Conservation (phyloP, 768 basidiomycete species). For the Tylopilus plumbeoviolaceoides region DNA sequence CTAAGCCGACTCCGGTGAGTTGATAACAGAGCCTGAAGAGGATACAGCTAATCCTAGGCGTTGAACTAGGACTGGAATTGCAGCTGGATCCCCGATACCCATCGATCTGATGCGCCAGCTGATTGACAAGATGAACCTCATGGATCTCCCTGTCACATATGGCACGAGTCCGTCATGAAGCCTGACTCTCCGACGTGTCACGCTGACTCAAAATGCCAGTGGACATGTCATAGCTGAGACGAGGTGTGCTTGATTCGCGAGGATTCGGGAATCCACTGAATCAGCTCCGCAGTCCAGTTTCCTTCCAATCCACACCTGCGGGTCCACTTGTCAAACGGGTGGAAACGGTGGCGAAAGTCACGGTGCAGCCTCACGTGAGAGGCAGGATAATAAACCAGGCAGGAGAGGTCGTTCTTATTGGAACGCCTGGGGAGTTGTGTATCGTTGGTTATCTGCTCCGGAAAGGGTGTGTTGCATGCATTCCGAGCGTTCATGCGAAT, state of each 20-base stretch:
- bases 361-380: constrained; percentile 66
- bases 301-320: constrained; percentile 70
- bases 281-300: constrained; percentile 55
- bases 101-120: constrained; percentile 76
- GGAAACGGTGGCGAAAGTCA: constrained; percentile 77
- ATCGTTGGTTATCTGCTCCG: constrained; percentile 75
- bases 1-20: constrained; percentile 51
- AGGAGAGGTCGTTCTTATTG: constrained; percentile 64
- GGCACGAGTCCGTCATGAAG: constrained; percentile 69
- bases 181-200: neutral
- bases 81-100: constrained; percentile 75
- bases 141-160: constrained; percentile 72
- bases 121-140: constrained; percentile 62
- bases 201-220: constrained; percentile 7
- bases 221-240: constrained; percentile 57
- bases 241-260: constrained; percentile 35
- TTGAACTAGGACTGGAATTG: constrained; percentile 67
- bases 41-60: neutral
- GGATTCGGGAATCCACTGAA: neutral
- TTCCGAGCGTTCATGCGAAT: neutral
- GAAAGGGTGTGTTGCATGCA: constrained; percentile 51
- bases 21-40: too few species aligned
- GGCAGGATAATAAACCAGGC: constrained; percentile 46
- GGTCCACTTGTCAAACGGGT: constrained; percentile 73
- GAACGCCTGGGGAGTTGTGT: constrained; percentile 70